Base-by-base conservation (phyloP, 2,329 filamentous ascomycete species). In the Massarina eburnea region DNA sequence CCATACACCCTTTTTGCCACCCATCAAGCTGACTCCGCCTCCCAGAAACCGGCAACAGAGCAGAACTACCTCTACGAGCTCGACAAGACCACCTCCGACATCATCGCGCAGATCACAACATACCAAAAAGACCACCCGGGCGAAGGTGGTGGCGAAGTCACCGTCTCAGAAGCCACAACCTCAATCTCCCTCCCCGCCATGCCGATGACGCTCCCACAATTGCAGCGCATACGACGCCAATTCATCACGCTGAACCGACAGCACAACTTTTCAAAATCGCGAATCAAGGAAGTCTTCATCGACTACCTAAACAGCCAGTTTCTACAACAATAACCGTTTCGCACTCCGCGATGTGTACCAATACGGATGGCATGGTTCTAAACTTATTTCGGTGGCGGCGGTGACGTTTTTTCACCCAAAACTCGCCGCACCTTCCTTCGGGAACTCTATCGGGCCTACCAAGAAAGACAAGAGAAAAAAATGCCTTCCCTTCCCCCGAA, bases 41-140 rank as follows among this genome's bases (percentile, higher is more conserved):
- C 19, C 27, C 14, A 76, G 71, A 89, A 76, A 77, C 84, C 65
- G 59, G 83, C 72, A 66, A 84, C 64, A 0, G 78, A 79, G 61
- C 75, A 80, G 45, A 86, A 91, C 62, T 91, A 91, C 66, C 76
- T 95, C 41, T 91, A 94, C 66, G 79, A 89, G 48, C 76, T 95
- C 19, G 89, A 95, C 69, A 82, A 82, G 52, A 84, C 84, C 64
- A 92, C 89, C 7, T 89, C 91, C 57, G 86, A 86, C 43, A 81
- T 95, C 22, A 79, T 94, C 42, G 82, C 83, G 57, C 77, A 77
- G 45, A 83, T 95, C 29, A 70, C 88, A 45, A 82, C 86, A 38
- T 84, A 82, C 73, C 82, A 88, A 64, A 79, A 81, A 49, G 78
- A 83, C 45, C 84, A 89, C 42, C 66, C 72, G 7, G 80, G 78